These are phyloP conservation scores for Aspergillus sclerotioniger DNA, from an alignment of 495 filamentous ascomycete species.

Conservation along the genomic window DNA sequence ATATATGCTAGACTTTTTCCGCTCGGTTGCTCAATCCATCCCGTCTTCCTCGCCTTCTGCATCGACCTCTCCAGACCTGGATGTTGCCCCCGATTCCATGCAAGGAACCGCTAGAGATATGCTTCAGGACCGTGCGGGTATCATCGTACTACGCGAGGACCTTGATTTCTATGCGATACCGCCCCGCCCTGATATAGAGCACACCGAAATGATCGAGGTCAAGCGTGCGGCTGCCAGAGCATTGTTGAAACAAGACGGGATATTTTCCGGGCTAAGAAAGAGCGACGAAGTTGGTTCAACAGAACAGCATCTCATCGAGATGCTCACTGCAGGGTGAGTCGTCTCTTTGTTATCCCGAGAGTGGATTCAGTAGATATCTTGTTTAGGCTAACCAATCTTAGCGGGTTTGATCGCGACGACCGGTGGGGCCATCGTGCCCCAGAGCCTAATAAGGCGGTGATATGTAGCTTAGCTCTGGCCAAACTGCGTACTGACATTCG, in stretches of 20 bases:
- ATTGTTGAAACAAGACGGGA: slow-evolving; percentile 86
- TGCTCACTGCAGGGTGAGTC: slow-evolving; percentile 94
- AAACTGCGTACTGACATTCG: slow-evolving; percentile 89
- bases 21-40: slow-evolving; percentile 90
- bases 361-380: neutral
- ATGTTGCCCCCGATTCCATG: slow-evolving; percentile 67
- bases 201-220: slow-evolving; percentile 90
- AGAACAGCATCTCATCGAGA: slow-evolving; percentile 98
- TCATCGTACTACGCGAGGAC: slow-evolving; percentile 95
- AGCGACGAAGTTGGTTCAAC: slow-evolving; percentile 96
- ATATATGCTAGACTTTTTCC: slow-evolving; percentile 99
- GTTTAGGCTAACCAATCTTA: slow-evolving; percentile 36
- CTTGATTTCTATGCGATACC: slow-evolving; percentile 98
- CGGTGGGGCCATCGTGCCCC: slow-evolving; percentile 92
- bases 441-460: slow-evolving; percentile 96
- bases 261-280: slow-evolving; percentile 90
- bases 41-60: slow-evolving; percentile 65
- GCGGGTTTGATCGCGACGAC: slow-evolving; percentile 95
- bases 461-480: slow-evolving; percentile 92
- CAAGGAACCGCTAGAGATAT: slow-evolving; percentile 69
- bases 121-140: slow-evolving; percentile 87
- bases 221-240: slow-evolving; percentile 90
- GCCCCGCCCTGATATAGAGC: slow-evolving; percentile 78
- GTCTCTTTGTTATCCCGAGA: neutral
- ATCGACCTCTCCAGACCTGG: slow-evolving; percentile 57